phyloP scores from a whole-genome alignment of 345 rosid genomes.

The Conringia planisiliqua region DNA sequence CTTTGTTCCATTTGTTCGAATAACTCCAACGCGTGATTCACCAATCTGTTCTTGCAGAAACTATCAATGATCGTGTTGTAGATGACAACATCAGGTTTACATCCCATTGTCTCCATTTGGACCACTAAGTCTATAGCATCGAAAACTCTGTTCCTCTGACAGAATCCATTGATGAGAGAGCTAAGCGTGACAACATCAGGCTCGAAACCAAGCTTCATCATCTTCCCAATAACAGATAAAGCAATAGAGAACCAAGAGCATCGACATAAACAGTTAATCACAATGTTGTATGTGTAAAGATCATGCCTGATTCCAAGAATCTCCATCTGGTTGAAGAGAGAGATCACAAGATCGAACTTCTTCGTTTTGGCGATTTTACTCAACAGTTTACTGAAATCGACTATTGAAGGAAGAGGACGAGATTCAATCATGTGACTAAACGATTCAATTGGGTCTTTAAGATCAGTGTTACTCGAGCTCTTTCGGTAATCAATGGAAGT shows the following conservation, averaged over 20 bases:
- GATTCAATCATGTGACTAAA: conserved; percentile 12
- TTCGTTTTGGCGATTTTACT: conserved; percentile 14
- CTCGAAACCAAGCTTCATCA: conserved; percentile 23
- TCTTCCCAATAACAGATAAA: conserved; percentile 31
- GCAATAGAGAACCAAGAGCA: conserved; percentile 2
- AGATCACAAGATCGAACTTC: conserved; percentile 13
- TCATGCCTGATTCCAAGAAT: conserved; percentile 14
- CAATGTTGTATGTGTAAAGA: conserved; percentile 28
- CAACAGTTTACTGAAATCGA: conserved; percentile 17
- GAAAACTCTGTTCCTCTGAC: conserved; percentile 14
- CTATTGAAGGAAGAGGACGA: conserved; percentile 28
- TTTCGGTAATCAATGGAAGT: neutral
- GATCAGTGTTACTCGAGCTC: neutral
- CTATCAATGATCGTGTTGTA: conserved; percentile 23
- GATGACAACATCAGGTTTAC: conserved; percentile 13
- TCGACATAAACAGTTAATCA: conserved; percentile 27
- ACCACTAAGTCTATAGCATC: conserved; percentile 17
- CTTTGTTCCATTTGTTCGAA: conserved; percentile 1
- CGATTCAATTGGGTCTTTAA: neutral
- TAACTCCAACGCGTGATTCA: conserved; percentile 12
- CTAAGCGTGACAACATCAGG: conserved; percentile 30
- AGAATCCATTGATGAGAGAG: conserved; percentile 24
- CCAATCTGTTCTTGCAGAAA: conserved; percentile 3
- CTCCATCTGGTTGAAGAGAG: conserved; percentile 22
- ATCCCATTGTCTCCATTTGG: conserved; percentile 16